A percentile compares a stretch with the other conserved stretches of the same genome.
These are phyloP conservation scores for Cotoneaster glaucophyllus DNA, from an alignment of 306 rosid genomes.

Conservation along the genomic window DNA sequence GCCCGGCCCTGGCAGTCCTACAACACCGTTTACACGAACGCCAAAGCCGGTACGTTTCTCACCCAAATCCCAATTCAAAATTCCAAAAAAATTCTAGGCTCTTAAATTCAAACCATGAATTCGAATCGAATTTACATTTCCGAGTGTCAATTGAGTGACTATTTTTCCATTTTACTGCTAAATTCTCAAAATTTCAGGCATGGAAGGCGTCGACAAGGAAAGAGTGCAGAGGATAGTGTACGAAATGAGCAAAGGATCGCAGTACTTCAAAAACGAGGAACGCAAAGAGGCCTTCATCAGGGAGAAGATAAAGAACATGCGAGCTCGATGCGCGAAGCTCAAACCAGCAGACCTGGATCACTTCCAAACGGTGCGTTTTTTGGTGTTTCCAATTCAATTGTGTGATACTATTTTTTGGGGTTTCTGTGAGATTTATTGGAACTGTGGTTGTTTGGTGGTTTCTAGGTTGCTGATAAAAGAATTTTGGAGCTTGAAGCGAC, in stretches of 20 bases:
- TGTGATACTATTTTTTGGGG: neutral
- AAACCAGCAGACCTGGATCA: constrained; percentile 43
- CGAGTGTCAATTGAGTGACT: neutral
- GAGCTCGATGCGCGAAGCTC: constrained; percentile 49
- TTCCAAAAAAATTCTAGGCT: neutral
- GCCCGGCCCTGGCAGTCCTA: constrained; percentile 87
- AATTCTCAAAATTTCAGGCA: constrained; percentile 39
- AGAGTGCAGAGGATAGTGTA: constrained; percentile 80
- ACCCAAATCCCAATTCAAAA: neutral
- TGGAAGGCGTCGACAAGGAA: constrained; percentile 94
- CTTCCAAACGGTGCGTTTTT: constrained; percentile 42
- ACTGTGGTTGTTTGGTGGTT: neutral
- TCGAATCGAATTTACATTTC: neutral
- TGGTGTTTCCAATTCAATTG: neutral
- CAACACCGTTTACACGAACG: constrained; percentile 73
- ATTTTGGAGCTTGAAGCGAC: constrained; percentile 64
- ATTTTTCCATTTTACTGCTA: neutral
- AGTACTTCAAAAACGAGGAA: constrained; percentile 79
- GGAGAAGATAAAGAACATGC: constrained; percentile 66
- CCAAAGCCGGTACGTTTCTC: constrained; percentile 64
- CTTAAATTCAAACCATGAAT: neutral
- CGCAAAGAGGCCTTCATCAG: constrained; percentile 69
- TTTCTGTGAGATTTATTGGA: neutral
- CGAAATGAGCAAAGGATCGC: constrained; percentile 95
- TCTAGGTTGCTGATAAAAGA: constrained; percentile 62